Conservation (phyloP, 1,139 yeast species). For the Suhomyces yuchorum region DNA sequence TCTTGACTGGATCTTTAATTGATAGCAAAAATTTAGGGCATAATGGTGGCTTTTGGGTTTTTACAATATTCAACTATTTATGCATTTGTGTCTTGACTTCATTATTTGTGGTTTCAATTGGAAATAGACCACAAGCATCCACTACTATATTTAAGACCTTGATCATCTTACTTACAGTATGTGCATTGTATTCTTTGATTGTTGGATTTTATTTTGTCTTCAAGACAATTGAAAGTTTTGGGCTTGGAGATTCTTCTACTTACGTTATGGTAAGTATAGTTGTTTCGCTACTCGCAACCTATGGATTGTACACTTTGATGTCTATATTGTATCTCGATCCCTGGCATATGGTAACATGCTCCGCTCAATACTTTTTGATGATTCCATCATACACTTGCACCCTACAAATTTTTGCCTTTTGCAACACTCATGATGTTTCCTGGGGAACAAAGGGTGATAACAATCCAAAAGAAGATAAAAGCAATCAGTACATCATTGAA, state of each 20-base stretch:
- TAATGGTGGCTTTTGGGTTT: constrained; percentile 75
- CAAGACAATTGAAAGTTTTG: constrained; percentile 48
- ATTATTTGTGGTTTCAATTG: constrained; percentile 88
- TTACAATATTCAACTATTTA: constrained; percentile 80
- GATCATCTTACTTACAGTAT: constrained; percentile 69
- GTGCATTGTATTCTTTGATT: constrained; percentile 78
- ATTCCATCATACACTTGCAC: constrained; percentile 92
- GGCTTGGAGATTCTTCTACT: constrained; percentile 43
- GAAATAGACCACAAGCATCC: constrained; percentile 92
- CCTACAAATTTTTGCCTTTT: constrained; percentile 88
- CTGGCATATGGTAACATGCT: constrained; percentile 89
- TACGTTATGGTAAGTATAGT: constrained; percentile 74
- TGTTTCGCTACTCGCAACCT: constrained; percentile 85
- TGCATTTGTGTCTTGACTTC: constrained; percentile 81
- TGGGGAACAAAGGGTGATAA: constrained; percentile 98
- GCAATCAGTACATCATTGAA: constrained; percentile 48
- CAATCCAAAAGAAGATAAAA: constrained; percentile 57
- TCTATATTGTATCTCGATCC: constrained; percentile 86
- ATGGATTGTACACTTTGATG: constrained; percentile 80
- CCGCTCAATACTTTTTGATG: constrained; percentile 80
- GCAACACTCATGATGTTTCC: constrained; percentile 94
- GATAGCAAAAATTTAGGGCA: constrained; percentile 55
- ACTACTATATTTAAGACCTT: constrained; percentile 68
- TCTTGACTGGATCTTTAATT: constrained; percentile 83
- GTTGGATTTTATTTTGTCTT: constrained; percentile 83